These are phyloP conservation scores for Datura wrightii DNA, from an alignment of 257 asterid species.

Conservation along the genomic window DNA sequence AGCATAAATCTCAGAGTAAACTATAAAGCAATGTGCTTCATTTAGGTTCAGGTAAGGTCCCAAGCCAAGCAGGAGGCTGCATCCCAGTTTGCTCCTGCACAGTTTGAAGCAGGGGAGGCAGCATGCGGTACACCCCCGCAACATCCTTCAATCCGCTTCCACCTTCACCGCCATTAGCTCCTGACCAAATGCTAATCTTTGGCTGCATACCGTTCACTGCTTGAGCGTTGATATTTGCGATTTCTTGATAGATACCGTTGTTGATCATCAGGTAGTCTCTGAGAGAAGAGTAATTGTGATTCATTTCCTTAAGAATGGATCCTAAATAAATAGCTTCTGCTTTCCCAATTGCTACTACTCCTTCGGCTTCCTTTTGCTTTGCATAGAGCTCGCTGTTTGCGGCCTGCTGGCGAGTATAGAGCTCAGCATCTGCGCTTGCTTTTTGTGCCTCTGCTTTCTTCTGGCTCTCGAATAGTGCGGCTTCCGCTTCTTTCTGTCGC, in stretches of 20 bases:
- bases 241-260: constrained; percentile 29
- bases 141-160: constrained; percentile 29
- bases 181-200: constrained; percentile 35
- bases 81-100: constrained; percentile 38
- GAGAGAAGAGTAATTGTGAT: constrained; percentile 28
- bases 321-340: constrained; percentile 26
- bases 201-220: constrained; percentile 34
- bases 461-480: constrained; percentile 26
- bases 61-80: constrained; percentile 39
- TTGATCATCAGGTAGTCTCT: constrained; percentile 36
- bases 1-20: constrained; percentile 5
- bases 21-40: neutral
- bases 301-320: constrained; percentile 26
- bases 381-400: constrained; percentile 30
- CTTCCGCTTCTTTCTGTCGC: constrained; percentile 34
- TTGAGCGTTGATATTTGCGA: constrained; percentile 28
- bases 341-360: constrained; percentile 30
- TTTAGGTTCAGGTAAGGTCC: neutral
- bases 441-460: constrained; percentile 34
- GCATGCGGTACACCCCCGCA: constrained; percentile 30
- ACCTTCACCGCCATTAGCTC: neutral
- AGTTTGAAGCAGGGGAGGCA: constrained; percentile 31
- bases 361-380: constrained; percentile 32
- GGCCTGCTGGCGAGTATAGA: constrained; percentile 24
- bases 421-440: constrained; percentile 31